Evolutionary conservation across 1,139 yeast species (phyloP), one percentile per base, ranked within the genome.

Genomic region (Debaryomycetaceae sp.): DNA sequence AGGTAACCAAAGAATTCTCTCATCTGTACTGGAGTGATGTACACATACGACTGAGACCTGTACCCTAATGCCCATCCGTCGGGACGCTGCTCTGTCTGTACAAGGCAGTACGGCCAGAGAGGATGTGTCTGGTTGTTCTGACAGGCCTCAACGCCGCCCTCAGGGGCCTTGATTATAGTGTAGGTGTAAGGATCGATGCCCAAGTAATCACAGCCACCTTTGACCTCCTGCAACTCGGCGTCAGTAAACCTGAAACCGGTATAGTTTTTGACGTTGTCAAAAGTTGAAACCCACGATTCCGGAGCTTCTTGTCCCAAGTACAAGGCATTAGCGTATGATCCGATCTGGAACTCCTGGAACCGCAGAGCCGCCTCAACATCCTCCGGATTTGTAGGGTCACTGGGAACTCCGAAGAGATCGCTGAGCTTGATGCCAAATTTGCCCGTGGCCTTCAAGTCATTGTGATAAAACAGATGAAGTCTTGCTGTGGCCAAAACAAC

Each of bases 131-230:
- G 11, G 26, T 49, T 40, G 17, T 34, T 35, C 27, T 38, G 46
- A 34, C 56, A 40, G 8, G 44, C 41, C 20, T 41, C 44, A 29
- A 46, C 32, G 30, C 55, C 44, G 22, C 46, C 45, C 22, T 40
- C 39, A 11, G 57, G 51, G 8, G 52, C 47, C 16, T 45, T 39
- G n/a, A 42, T 23, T 3, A n/a, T 21, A 5, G 26, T 37, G 20
- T 56, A 53, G n/a, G 63, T 56, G 38, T 60, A 60, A 10, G 58
- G 54, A 33, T 60, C 65, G 43, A 60, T 46, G 18, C 65, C 64
- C 27, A 56, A 53, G 43, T 53, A 60, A 33, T 60, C 66, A 4
- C 51, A 33, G 2, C 56, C 46, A 12, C 46, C 46, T 4, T 44
- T 34, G 17, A 57, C 44, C 12, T 41, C 31, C n/a, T 21, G 14